phyloP scores from a whole-genome alignment of 2,329 filamentous ascomycete genomes.

The Apiospora kogelbergensis region DNA sequence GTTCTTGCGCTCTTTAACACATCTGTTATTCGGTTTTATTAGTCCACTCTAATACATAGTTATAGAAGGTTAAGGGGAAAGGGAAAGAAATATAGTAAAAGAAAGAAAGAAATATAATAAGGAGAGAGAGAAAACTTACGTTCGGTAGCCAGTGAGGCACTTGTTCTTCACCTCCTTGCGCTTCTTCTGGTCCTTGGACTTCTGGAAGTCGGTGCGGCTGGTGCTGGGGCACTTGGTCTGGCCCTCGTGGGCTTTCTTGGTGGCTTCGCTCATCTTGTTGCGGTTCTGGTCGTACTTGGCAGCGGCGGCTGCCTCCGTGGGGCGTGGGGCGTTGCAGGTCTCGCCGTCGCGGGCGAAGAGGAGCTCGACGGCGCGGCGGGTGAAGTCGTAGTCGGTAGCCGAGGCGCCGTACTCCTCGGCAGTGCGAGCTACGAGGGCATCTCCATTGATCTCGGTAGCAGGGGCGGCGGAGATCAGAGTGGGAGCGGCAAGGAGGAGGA shows the following conservation, averaged over 20 bases:
- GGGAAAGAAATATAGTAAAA: neutral
- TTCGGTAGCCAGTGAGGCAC: neutral
- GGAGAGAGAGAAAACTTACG: neutral
- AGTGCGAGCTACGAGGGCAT: neutral
- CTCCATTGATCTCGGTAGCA: neutral
- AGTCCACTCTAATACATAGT: neutral
- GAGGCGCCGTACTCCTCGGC: neutral
- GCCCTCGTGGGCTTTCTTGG: constrained; percentile 3
- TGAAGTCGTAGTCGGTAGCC: constrained; percentile 4
- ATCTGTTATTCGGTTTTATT: neutral
- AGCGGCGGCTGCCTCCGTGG: neutral
- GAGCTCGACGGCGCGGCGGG: neutral
- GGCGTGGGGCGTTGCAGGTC: neutral
- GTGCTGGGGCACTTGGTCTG: constrained; percentile 1
- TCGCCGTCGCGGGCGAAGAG: neutral
- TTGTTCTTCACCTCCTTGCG: neutral
- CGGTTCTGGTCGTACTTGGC: constrained; percentile 1
- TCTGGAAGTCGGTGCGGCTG: neutral
- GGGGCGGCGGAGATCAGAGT: neutral
- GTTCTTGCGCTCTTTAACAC: neutral
- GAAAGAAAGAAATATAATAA: neutral
- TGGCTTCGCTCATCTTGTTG: neutral
- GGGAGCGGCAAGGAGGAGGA: neutral
- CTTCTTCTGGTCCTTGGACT: constrained; percentile 2
- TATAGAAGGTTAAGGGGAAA: neutral